phyloP scores from a whole-genome alignment of 139 green algal genomes.

The Closterium sp. region DNA sequence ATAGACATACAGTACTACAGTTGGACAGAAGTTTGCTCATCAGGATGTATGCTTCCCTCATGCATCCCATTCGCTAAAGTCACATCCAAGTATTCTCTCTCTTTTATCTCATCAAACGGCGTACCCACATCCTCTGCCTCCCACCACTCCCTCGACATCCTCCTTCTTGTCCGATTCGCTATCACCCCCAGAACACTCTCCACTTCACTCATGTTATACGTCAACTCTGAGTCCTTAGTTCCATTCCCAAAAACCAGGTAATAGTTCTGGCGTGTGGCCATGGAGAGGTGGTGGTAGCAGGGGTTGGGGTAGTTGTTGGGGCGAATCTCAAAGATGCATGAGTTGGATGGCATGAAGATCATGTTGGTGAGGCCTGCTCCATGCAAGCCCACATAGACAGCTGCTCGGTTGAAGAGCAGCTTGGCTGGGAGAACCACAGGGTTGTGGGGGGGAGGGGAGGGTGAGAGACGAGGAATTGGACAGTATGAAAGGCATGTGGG shows the following conservation, averaged over 20 bases:
- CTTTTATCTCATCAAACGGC: not conserved
- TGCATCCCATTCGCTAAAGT: not conserved
- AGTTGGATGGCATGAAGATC: slow-evolving; percentile 4
- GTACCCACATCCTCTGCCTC: not conserved
- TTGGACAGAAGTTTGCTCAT: not conserved
- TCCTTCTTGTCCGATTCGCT: not conserved
- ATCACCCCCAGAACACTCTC: not conserved
- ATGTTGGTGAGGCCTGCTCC: slow-evolving; percentile 8
- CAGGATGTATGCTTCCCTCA: not conserved
- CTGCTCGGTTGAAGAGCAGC: slow-evolving; percentile 10
- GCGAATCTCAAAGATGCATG: slow-evolving; percentile 1
- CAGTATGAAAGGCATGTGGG: not conserved
- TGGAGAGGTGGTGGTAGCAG: slow-evolving; percentile 13
- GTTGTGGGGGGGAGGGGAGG: not conserved
- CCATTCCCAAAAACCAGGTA: not conserved
- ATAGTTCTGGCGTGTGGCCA: not conserved
- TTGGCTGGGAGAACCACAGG: not conserved
- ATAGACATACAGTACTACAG: not conserved
- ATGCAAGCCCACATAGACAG: not conserved
- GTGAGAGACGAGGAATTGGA: not conserved
- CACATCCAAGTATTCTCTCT: not conserved
- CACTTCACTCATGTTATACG: not conserved
- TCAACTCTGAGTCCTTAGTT: not conserved
- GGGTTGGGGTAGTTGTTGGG: not conserved
- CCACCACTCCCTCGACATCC: not conserved